Percentiles rank a stretch among this genome's conserved stretches.
These are phyloP conservation scores for Novakomyces olei DNA, from an alignment of 805 yeast genomes.

Conservation along the genomic window DNA sequence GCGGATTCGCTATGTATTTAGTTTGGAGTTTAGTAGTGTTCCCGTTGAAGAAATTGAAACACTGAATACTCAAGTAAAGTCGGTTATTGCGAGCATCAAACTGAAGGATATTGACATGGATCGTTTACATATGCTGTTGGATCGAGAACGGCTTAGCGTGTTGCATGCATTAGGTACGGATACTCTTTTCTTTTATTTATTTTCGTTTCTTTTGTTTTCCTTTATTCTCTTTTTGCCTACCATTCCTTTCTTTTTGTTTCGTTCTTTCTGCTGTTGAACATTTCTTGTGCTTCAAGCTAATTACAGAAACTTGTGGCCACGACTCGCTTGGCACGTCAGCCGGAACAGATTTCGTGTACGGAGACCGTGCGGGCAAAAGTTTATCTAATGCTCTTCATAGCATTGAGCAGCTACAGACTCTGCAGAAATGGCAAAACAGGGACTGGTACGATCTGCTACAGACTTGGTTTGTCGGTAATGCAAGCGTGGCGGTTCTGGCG, in stretches of 20 bases:
- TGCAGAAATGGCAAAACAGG: constrained; percentile 36
- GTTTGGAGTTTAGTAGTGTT: constrained; percentile 33
- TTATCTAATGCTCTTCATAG: constrained; percentile 33
- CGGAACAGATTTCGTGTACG: constrained; percentile 62
- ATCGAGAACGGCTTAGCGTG: constrained; percentile 39
- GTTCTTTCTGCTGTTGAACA: no score
- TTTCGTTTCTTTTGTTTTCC: constrained; percentile 25
- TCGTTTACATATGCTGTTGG: constrained; percentile 45
- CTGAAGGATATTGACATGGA: constrained; percentile 32
- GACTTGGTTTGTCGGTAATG: constrained; percentile 33
- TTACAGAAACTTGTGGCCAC: no score
- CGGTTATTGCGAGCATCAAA: constrained; percentile 32
- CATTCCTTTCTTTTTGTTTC: no score
- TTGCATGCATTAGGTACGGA: constrained; percentile 13
- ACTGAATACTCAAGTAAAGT: constrained; percentile 30
- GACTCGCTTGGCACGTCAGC: constrained; percentile 34
- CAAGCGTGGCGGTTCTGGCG: constrained; percentile 45
- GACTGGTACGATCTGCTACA: constrained; percentile 44
- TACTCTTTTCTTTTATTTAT: constrained; percentile 3
- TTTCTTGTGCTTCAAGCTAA: no score
- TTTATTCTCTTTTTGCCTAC: no score
- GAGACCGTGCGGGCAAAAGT: constrained; percentile 37
- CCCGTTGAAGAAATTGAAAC: constrained; percentile 40
- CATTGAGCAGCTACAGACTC: constrained; percentile 35
- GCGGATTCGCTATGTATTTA: constrained; percentile 16